phyloP scores from a whole-genome alignment of 306 rosid genomes.

The Gastrolobium bilobum region DNA sequence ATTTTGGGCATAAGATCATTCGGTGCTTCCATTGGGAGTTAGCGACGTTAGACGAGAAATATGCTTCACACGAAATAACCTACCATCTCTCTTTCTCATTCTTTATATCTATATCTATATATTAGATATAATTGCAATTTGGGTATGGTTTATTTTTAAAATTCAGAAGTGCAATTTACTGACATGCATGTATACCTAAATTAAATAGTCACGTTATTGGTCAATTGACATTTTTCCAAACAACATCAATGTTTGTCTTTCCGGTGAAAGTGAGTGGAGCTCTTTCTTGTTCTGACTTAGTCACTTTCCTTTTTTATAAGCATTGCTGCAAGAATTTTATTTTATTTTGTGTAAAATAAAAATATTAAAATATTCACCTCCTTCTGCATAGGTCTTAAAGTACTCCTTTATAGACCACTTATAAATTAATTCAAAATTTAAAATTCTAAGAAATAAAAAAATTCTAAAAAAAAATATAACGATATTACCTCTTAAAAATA shows the following conservation, averaged over 20 bases:
- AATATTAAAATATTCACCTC: too few species aligned
- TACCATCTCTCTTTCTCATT: constrained; percentile 3
- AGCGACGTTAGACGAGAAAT: constrained; percentile 45
- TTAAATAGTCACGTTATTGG: not conserved
- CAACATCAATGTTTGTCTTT: not conserved
- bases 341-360: too few species aligned
- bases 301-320: not conserved
- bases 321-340: not conserved
- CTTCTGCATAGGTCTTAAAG: too few species aligned
- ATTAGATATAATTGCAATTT: too few species aligned
- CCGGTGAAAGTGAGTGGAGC: constrained; percentile 18
- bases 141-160: not conserved
- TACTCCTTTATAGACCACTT: too few species aligned
- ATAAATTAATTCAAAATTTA: too few species aligned
- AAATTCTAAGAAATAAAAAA: too few species aligned
- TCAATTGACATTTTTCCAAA: not conserved
- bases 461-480: too few species aligned
- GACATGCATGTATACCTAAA: not conserved
- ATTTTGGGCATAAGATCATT: constrained; percentile 43
- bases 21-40: not conserved
- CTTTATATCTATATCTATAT: too few species aligned
- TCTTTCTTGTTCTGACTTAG: not conserved
- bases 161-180: not conserved
- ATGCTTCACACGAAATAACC: constrained; percentile 47
- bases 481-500: too few species aligned